Conservation (phyloP, 2,329 filamentous ascomycete species). For the Aspergillus sp. region DNA sequence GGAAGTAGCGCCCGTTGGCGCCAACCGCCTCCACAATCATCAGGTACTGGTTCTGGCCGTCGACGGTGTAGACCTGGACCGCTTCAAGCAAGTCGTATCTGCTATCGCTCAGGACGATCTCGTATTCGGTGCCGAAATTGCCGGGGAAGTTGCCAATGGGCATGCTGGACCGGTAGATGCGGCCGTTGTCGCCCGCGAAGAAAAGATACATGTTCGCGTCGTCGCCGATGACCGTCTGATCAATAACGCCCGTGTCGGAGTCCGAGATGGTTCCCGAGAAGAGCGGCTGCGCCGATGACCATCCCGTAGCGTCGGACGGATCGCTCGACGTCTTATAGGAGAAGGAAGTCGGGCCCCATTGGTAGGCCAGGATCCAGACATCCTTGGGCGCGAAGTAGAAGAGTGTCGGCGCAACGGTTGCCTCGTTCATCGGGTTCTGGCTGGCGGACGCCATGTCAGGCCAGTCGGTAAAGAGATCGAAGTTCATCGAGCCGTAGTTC, state of each 20-base stretch:
- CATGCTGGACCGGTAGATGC: conserved; percentile 56
- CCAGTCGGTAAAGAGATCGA: conserved; percentile 47
- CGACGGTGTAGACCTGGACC: conserved; percentile 55
- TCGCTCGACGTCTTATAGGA: conserved; percentile 51
- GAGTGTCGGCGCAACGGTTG: conserved; percentile 50
- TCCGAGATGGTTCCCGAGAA: conserved; percentile 46
- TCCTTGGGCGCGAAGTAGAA: conserved; percentile 55
- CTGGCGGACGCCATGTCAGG: conserved; percentile 40
- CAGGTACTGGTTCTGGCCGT: conserved; percentile 49
- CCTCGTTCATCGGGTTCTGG: conserved; percentile 43
- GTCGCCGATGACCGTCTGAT: conserved; percentile 57
- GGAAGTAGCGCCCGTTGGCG: conserved; percentile 52
- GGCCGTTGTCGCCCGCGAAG: conserved; percentile 58
- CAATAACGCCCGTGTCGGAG: conserved; percentile 48
- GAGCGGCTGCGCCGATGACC: conserved; percentile 46
- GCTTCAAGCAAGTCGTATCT: conserved; percentile 55
- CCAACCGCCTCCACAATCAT: conserved; percentile 61
- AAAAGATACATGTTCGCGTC: conserved; percentile 55
- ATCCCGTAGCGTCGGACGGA: conserved; percentile 49
- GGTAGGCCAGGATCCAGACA: conserved; percentile 57
- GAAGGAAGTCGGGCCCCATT: conserved; percentile 54
- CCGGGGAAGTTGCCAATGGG: conserved; percentile 53
- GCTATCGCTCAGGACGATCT: conserved; percentile 45
- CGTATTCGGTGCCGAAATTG: conserved; percentile 46
- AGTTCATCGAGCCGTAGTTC: conserved; percentile 51